phyloP scores from a whole-genome alignment of 2,329 filamentous ascomycete genomes.

The Rhynchosporium secalis region DNA sequence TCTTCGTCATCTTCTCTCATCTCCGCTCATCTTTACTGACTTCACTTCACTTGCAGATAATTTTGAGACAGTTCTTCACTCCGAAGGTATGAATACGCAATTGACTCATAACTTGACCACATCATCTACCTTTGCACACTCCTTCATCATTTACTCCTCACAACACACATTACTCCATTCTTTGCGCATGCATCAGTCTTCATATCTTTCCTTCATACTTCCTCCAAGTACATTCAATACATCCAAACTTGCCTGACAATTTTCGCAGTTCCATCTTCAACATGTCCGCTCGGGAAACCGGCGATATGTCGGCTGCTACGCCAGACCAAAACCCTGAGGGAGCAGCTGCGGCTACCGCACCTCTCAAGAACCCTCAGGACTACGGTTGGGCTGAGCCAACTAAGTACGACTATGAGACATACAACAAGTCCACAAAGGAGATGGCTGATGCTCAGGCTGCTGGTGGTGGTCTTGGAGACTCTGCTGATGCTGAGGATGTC shows the following conservation, averaged over 20 bases:
- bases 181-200: no score
- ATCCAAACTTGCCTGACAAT: neutral
- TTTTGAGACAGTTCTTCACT: constrained; percentile 1
- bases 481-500: constrained; percentile 15
- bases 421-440: constrained; percentile 36
- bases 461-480: constrained; percentile 9
- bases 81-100: constrained; percentile 1
- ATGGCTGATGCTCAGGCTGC: constrained; percentile 25
- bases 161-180: no score
- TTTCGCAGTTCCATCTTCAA: neutral
- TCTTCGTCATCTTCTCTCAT: neutral
- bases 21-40: neutral
- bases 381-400: constrained; percentile 37
- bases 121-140: neutral
- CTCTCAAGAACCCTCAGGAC: constrained; percentile 33
- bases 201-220: no score
- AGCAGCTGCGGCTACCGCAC: constrained; percentile 7
- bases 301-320: constrained; percentile 41
- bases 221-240: neutral
- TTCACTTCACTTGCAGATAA: neutral
- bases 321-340: constrained; percentile 19
- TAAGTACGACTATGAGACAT: constrained; percentile 37
- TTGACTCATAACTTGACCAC: neutral
- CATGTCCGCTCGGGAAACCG: constrained; percentile 28
- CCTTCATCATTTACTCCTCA: no score